These are phyloP conservation scores for Juncus inflexus DNA, from an alignment of 176 grass and related monocot species.

Conservation along the genomic window DNA sequence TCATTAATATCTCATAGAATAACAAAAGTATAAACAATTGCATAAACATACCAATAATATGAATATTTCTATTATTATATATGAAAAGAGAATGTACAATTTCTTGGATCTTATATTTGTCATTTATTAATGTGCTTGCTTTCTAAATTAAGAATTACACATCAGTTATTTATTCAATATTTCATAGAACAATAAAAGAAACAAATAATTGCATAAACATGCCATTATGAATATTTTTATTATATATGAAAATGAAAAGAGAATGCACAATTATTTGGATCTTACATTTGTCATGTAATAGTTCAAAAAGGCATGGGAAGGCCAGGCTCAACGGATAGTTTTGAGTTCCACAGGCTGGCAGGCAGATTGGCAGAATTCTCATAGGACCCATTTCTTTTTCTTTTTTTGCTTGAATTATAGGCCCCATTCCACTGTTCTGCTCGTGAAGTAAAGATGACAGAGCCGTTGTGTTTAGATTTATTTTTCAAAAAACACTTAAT, in stretches of 20 bases:
- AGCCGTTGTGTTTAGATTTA: too few relatives aligned
- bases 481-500: too few relatives aligned
- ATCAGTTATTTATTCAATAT: background rate
- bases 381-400: background rate
- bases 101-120: background rate
- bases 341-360: constrained; percentile 19
- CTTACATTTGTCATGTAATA: background rate
- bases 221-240: background rate
- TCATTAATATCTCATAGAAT: too few relatives aligned
- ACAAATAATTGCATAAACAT: background rate
- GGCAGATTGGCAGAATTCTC: constrained; percentile 21
- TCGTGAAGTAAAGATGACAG: too few relatives aligned
- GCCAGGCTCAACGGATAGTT: constrained; percentile 30
- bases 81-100: too few relatives aligned
- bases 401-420: too few relatives aligned
- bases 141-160: background rate
- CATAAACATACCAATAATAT: too few relatives aligned
- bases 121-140: background rate
- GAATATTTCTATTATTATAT: too few relatives aligned
- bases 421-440: too few relatives aligned
- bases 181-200: background rate
- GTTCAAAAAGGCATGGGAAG: constrained; percentile 10
- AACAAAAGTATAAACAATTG: too few relatives aligned
- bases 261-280: background rate
- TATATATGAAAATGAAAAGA: background rate